These are phyloP conservation scores for Erodium texanum DNA, from an alignment of 441 rosid species.

Conservation along the genomic window DNA sequence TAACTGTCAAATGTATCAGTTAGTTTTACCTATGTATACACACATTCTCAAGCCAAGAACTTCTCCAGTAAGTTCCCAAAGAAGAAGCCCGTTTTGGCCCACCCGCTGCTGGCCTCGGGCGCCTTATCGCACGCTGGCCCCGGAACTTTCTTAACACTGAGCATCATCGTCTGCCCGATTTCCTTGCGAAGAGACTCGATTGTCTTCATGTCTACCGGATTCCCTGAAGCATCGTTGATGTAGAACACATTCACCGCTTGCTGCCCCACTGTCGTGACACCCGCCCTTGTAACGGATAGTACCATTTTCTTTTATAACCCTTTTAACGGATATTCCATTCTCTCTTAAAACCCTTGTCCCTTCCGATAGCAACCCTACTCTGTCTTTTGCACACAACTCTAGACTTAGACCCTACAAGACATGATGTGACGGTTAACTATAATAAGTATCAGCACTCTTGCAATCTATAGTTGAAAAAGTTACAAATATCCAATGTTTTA, in stretches of 20 bases:
- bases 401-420: slow-evolving; percentile 59
- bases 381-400: slow-evolving; percentile 77
- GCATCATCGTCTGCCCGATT: slow-evolving; percentile 74
- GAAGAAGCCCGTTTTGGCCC: slow-evolving; percentile 66
- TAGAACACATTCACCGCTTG: slow-evolving; percentile 72
- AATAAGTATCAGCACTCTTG: slow-evolving; percentile 14
- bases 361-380: slow-evolving; percentile 77
- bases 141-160: slow-evolving; percentile 59
- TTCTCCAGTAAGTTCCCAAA: slow-evolving; percentile 72
- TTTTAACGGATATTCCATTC: slow-evolving; percentile 59
- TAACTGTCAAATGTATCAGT: not conserved
- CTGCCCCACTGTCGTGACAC: slow-evolving; percentile 71
- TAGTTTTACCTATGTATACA: not conserved
- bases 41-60: slow-evolving; percentile 48
- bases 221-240: slow-evolving; percentile 70
- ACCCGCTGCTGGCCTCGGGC: slow-evolving; percentile 22
- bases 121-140: slow-evolving; percentile 14
- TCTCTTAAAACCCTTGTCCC: slow-evolving; percentile 73
- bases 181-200: slow-evolving; percentile 65
- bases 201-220: slow-evolving; percentile 65
- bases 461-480: too few species aligned
- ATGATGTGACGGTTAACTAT: too few species aligned
- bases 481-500: too few species aligned
- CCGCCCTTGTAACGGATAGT: slow-evolving; percentile 68
- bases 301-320: slow-evolving; percentile 71